phyloP scores from a whole-genome alignment of 257 asterid genomes.

The Fraxinus quadrangulata region DNA sequence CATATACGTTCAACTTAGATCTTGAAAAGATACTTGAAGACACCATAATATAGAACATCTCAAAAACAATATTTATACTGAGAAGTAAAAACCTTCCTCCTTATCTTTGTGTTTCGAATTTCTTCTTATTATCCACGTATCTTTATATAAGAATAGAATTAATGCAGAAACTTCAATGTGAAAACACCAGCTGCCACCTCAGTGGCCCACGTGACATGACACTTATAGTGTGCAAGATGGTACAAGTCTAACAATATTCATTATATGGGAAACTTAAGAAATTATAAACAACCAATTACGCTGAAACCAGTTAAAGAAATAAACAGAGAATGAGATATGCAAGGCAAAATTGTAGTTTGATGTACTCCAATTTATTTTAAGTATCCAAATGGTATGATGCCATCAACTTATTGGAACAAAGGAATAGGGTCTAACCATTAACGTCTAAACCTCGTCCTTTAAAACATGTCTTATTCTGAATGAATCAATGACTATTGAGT shows the following conservation, averaged over 20 bases:
- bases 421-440: conserved; percentile 6
- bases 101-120: background rate
- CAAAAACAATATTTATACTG: background rate
- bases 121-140: background rate
- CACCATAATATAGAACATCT: conserved; percentile 2
- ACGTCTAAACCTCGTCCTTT: conserved; percentile 17
- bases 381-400: background rate
- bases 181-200: conserved; percentile 10
- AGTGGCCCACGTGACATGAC: conserved; percentile 7
- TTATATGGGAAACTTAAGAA: too few relatives aligned
- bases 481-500: background rate
- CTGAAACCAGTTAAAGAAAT: background rate
- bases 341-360: background rate
- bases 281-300: background rate
- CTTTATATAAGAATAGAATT: background rate
- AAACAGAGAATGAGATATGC: background rate
- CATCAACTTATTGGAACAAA: background rate
- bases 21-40: conserved; percentile 16
- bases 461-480: background rate
- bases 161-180: background rate
- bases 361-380: background rate
- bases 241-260: background rate
- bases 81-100: background rate
- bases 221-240: background rate
- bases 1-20: background rate